A percentile compares a stretch with the other conserved stretches of the same genome.
Evolutionary conservation across 2,329 filamentous ascomycete species (phyloP).

Genomic region (Microdochium bolleyi): DNA sequence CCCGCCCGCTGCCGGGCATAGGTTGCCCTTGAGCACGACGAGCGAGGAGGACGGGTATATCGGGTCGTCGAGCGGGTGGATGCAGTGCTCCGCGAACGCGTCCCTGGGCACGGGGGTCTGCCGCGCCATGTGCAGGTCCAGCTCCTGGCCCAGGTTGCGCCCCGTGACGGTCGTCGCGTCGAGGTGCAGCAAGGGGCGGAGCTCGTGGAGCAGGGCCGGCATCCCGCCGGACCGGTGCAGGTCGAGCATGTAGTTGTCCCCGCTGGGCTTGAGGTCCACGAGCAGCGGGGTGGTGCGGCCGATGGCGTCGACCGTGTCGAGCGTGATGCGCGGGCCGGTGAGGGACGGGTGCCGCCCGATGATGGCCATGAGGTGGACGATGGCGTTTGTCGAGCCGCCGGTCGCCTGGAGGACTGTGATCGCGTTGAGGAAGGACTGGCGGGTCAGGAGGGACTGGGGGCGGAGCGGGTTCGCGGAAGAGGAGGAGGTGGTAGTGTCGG

Average conservation of each 20-base stretch:
- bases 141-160: slow-evolving; percentile 71
- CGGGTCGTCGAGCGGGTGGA: slow-evolving; percentile 55
- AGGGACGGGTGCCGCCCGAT: slow-evolving; percentile 64
- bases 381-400: slow-evolving; percentile 78
- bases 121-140: slow-evolving; percentile 61
- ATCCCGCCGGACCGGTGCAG: slow-evolving; percentile 85
- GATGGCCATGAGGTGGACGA: slow-evolving; percentile 83
- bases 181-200: slow-evolving; percentile 71
- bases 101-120: slow-evolving; percentile 20
- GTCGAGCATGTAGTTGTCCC: slow-evolving; percentile 83
- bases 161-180: slow-evolving; percentile 77
- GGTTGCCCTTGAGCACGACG: slow-evolving; percentile 74
- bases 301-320: slow-evolving; percentile 73
- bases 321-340: slow-evolving; percentile 46
- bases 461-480: slow-evolving; percentile 39
- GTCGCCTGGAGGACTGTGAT: slow-evolving; percentile 81
- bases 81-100: slow-evolving; percentile 28
- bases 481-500: background rate
- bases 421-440: slow-evolving; percentile 74
- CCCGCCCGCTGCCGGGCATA: too few species aligned
- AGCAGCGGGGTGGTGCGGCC: slow-evolving; percentile 72
- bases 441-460: slow-evolving; percentile 64
- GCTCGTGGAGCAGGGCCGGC: slow-evolving; percentile 68
- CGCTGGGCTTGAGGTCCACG: slow-evolving; percentile 78
- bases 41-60: slow-evolving; percentile 74